Percentiles rank a stretch among this genome's conserved stretches.
These are phyloP conservation scores for Larix sibirica DNA, from an alignment of 83 land plant species.

Conservation along the genomic window DNA sequence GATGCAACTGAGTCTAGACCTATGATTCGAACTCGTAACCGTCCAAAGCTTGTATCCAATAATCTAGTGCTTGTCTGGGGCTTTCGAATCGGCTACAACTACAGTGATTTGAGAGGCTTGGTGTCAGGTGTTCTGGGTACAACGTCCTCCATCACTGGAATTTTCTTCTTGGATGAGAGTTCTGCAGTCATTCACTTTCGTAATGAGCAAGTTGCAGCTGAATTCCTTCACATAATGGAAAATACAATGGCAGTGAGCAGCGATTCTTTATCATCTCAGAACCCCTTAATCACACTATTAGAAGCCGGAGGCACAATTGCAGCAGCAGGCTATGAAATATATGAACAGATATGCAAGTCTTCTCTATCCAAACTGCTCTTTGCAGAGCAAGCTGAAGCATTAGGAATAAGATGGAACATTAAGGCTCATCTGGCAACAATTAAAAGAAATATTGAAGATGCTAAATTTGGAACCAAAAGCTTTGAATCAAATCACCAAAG, in stretches of 20 bases:
- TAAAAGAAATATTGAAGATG: not conserved
- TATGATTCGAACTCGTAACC: not conserved
- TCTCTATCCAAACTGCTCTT: slow-evolving; percentile 59
- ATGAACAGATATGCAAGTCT: slow-evolving; percentile 67
- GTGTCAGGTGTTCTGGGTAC: slow-evolving; percentile 50
- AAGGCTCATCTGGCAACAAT: not conserved
- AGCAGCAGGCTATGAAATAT: slow-evolving; percentile 65
- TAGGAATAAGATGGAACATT: slow-evolving; percentile 42
- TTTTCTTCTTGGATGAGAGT: slow-evolving; percentile 62
- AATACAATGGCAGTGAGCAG: slow-evolving; percentile 26
- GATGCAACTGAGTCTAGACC: slow-evolving; percentile 21
- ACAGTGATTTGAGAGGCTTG: slow-evolving; percentile 36
- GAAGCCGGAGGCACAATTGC: slow-evolving; percentile 46
- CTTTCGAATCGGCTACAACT: slow-evolving; percentile 34
- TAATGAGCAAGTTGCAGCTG: slow-evolving; percentile 39
- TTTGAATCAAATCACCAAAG: not conserved
- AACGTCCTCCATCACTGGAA: slow-evolving; percentile 24
- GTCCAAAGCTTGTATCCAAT: slow-evolving; percentile 26
- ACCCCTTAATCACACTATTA: slow-evolving; percentile 36
- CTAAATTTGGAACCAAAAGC: not conserved
- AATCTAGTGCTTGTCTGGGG: slow-evolving; percentile 78
- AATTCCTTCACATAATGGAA: slow-evolving; percentile 49
- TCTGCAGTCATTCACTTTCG: slow-evolving; percentile 75
- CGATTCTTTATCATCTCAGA: slow-evolving; percentile 47
- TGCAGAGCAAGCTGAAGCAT: slow-evolving; percentile 70